Base-by-base conservation (phyloP, 208 protist genomes). In the Herpetomonas samuelpessoai region DNA sequence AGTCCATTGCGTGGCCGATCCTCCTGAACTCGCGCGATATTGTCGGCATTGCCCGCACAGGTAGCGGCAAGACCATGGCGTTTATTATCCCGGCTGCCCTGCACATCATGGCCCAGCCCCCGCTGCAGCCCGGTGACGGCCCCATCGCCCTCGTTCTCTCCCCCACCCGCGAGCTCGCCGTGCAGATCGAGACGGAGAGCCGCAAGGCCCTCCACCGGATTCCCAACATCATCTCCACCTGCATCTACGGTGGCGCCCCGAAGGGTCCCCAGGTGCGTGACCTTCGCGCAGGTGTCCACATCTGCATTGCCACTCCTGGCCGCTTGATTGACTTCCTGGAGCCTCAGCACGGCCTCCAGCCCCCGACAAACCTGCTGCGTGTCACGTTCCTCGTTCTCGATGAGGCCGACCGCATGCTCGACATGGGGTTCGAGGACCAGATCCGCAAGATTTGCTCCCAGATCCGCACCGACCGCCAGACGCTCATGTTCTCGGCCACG, bases 351-450 rank as follows among this genome's bases (percentile, higher is more conserved):
- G 35, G 35, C 35, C 6, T 41, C 9, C 62, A 21, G 55, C 57
- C 59, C 66, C 88, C 91, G 59, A 71, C 98, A 1, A 97, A 99
- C 72, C 77, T 99, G 14, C 95, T 97, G 58, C 95, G 97, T 49
- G 96, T 98, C 70, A 98, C 92, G 53, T 99, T 98, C 74, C 83
- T 99, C 7, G 97, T 99, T 24, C 74, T 99, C 16, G 98, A 99
- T 67, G 98, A 99, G 76, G 97, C 97, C 6, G 97, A 99, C 64
- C 78, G 98, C 48, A 99, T 99, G 97, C 96, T 99, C 26, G 98
- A 99, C 69, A 97, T 99, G 88, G 98, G 98, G 26, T 99, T 99
- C 72, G 97, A 98, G 70, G 88, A 94, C 14, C 98, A 99, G 76
- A 99, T 99, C 39, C 86, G 74, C n/a, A 85, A 90, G 39, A 92